Percentiles rank a stretch among this genome's conserved stretches.
Evolutionary conservation across 805 yeast species (phyloP).

Genomic region (Candida adriatica): DNA sequence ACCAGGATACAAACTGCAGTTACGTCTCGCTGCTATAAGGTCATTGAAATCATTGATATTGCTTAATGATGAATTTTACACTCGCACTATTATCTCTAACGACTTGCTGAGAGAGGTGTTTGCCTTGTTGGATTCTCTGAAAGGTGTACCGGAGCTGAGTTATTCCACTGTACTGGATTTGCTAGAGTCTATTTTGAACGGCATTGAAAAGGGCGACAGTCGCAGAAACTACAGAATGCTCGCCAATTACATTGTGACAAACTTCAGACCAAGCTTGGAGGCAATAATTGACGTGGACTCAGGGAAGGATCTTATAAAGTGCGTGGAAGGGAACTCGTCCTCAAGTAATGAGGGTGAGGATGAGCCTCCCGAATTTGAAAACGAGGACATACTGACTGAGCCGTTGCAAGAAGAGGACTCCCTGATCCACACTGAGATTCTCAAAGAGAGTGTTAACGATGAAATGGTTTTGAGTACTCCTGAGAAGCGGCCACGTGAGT

Average conservation of each 20-base stretch:
- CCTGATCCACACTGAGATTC: conserved; percentile 5
- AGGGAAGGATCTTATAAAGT: conserved; percentile 18
- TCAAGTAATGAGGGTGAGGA: conserved; percentile 16
- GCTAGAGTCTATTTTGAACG: conserved; percentile 37
- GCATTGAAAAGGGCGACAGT: conserved; percentile 17
- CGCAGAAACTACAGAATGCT: conserved; percentile 20
- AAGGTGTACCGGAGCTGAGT: conserved; percentile 50
- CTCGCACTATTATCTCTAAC: conserved; percentile 47
- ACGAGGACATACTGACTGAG: conserved; percentile 14
- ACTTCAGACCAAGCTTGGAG: conserved; percentile 23
- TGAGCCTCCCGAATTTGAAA: conserved; percentile 10
- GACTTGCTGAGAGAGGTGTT: conserved; percentile 46
- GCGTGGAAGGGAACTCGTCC: conserved; percentile 7
- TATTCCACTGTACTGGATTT: conserved; percentile 74
- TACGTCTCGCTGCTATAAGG: conserved; percentile 62
- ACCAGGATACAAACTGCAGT: conserved; percentile 33
- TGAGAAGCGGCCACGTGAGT: conserved; percentile 13
- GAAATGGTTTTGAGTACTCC: conserved; percentile 2
- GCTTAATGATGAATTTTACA: conserved; percentile 57
- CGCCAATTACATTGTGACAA: conserved; percentile 19
- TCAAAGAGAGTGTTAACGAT: conserved; percentile 8
- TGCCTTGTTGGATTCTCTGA: conserved; percentile 39
- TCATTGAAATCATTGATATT: conserved; percentile 57
- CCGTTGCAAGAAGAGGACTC: conserved; percentile 19
- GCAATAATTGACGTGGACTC: conserved; percentile 14